A percentile compares a stretch with the other conserved stretches of the same genome.
phyloP scores from a whole-genome alignment of 2,329 filamentous ascomycete genomes.

The Nannizziopsis barbatae region DNA sequence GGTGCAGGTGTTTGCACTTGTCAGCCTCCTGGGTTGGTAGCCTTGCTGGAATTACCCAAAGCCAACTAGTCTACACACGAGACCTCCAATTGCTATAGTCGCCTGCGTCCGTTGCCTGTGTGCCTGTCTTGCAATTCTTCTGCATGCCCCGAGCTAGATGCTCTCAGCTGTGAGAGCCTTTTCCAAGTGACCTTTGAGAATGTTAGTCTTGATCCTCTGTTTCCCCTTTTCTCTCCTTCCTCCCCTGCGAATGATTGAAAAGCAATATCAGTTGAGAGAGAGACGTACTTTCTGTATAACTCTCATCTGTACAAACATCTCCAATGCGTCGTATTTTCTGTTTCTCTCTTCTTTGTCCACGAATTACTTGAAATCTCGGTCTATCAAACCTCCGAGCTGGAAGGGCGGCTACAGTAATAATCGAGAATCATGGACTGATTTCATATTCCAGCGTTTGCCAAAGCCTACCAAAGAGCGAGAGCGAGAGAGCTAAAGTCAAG shows the following conservation, averaged over 20 bases:
- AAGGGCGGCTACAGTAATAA: background rate
- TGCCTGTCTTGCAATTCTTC: background rate
- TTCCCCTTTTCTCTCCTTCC: background rate
- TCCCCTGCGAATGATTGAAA: background rate
- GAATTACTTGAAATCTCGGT: background rate
- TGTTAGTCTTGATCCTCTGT: background rate
- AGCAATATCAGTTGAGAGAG: too few species aligned
- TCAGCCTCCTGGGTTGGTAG: too few species aligned
- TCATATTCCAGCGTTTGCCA: background rate
- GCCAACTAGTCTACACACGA: background rate
- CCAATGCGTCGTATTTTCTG: background rate
- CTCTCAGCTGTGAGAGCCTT: background rate
- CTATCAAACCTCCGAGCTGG: background rate
- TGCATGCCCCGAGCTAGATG: background rate
- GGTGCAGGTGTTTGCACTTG: too few species aligned
- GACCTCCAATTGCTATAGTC: background rate
- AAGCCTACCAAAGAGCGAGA: background rate
- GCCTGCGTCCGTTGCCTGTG: background rate
- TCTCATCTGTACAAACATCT: background rate
- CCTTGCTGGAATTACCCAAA: background rate
- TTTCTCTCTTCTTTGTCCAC: background rate
- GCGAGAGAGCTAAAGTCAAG: background rate
- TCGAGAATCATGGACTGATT: background rate
- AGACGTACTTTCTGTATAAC: background rate
- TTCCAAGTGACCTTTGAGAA: background rate